Percentiles rank a stretch among this genome's conserved stretches.
phyloP scores from a whole-genome alignment of 2,329 filamentous ascomycete species.

The Fusarium sterilihyphosum region DNA sequence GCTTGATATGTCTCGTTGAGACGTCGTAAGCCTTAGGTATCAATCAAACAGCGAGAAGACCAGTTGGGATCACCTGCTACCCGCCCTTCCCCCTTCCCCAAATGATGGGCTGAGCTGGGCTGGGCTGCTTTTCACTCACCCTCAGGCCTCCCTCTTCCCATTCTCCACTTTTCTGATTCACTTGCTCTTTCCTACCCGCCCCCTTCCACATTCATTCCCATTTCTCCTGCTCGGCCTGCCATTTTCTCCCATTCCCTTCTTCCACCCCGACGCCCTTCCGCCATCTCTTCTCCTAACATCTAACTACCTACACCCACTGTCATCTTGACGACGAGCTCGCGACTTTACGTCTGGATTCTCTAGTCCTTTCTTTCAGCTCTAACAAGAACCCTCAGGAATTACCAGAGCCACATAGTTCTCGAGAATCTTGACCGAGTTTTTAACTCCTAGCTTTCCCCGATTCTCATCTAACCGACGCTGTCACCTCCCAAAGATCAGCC shows the following conservation, averaged over 20 bases:
- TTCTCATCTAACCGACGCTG: conserved; percentile 17
- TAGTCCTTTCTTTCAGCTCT: conserved; percentile 3
- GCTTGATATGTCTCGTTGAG: background rate
- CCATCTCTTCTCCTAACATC: conserved; percentile 31
- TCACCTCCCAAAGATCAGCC: conserved; percentile 17
- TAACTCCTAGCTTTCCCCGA: conserved; percentile 2
- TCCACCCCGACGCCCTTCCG: conserved; percentile 33
- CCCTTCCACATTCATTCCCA: conserved; percentile 29
- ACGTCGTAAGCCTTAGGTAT: background rate
- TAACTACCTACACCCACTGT: conserved; percentile 25
- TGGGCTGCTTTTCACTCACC: conserved; percentile 8
- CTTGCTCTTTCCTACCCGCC: conserved; percentile 28
- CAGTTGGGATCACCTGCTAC: background rate
- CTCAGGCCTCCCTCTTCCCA: conserved; percentile 32
- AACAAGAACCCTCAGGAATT: conserved; percentile 2
- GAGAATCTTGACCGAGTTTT: conserved; percentile 6
- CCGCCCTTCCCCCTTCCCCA: conserved; percentile 20
- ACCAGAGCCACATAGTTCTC: background rate
- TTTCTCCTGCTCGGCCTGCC: conserved; percentile 31
- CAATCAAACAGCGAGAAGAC: background rate
- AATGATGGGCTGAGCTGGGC: conserved; percentile 7
- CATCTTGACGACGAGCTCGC: conserved; percentile 29
- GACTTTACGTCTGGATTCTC: conserved; percentile 21
- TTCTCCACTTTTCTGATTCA: conserved; percentile 37
- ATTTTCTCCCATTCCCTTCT: conserved; percentile 29